A percentile compares a stretch with the other conserved stretches of the same genome.
Evolutionary conservation across 2,329 filamentous ascomycete genomes (phyloP).

Genomic region (Sphaerulina vaccinii): DNA sequence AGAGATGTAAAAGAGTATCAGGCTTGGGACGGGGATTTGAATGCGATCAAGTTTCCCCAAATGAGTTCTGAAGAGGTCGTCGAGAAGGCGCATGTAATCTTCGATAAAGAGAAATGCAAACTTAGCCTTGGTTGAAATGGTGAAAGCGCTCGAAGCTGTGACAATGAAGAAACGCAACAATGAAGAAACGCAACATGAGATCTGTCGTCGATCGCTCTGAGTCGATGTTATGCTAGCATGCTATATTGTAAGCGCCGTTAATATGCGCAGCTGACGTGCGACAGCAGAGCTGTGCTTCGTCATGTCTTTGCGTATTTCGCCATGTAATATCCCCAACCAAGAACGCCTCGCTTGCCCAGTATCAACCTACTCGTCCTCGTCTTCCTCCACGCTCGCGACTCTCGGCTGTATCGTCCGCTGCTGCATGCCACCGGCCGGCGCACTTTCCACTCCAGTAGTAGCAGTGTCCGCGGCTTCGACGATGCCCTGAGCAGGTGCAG

Average conservation of each 20-base stretch:
- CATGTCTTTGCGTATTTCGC: background rate
- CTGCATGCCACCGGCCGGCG: conserved; percentile 21
- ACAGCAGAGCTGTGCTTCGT: background rate
- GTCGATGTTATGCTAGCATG: background rate
- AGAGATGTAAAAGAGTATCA: conserved; percentile 17
- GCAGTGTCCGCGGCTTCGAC: conserved; percentile 18
- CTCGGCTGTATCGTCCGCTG: conserved; percentile 30
- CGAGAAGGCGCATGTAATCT: conserved; percentile 18
- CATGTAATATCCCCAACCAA: background rate
- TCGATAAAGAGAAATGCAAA: conserved; percentile 16
- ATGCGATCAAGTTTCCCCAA: conserved; percentile 25
- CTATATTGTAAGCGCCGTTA: too few species aligned
- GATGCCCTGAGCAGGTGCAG: conserved; percentile 11
- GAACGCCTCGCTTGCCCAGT: conserved; percentile 22
- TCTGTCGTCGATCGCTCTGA: conserved; percentile 1
- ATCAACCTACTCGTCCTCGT: conserved; percentile 26
- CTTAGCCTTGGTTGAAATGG: conserved; percentile 11
- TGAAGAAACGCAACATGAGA: background rate
- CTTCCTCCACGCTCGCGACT: conserved; percentile 35
- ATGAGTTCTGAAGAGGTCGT: conserved; percentile 23
- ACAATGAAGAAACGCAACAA: too few species aligned
- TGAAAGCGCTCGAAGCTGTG: background rate
- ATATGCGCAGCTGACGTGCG: too few species aligned
- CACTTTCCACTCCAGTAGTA: conserved; percentile 28
- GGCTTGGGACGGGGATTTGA: conserved; percentile 23